Evolutionary conservation across 345 rosid genomes (phyloP).

Genomic region (Noccaea caerulescens): DNA sequence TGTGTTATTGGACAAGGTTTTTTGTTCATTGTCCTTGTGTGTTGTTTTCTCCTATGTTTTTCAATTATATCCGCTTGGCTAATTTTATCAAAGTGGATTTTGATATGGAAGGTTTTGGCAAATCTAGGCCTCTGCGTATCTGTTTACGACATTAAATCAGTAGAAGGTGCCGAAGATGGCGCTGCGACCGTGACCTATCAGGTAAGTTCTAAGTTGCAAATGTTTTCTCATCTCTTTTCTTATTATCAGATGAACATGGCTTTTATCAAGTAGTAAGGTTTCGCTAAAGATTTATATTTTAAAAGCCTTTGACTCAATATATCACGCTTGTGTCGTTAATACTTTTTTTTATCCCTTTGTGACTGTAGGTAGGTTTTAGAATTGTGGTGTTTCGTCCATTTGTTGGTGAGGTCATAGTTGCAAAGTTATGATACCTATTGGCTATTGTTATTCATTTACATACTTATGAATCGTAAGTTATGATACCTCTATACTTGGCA

Average conservation of each 20-base stretch:
- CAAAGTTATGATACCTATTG: too few relatives aligned
- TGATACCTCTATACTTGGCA: constrained; percentile 47
- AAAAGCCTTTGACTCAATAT: background rate
- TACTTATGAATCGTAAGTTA: too few relatives aligned
- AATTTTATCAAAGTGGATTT: background rate
- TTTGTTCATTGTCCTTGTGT: background rate
- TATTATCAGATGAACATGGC: too few relatives aligned
- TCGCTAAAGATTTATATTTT: too few relatives aligned
- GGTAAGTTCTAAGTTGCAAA: constrained; percentile 44
- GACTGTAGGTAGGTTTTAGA: constrained; percentile 69
- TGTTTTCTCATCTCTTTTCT: too few relatives aligned
- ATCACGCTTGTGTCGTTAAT: constrained; percentile 4
- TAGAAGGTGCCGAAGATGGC: constrained; percentile 86
- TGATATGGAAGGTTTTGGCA: constrained; percentile 61
- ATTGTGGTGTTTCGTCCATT: constrained; percentile 86
- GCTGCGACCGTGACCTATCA: constrained; percentile 62
- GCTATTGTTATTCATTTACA: too few relatives aligned
- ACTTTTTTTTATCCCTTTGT: background rate
- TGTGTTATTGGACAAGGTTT: constrained; percentile 82
- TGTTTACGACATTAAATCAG: constrained; percentile 60
- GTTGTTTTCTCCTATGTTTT: background rate
- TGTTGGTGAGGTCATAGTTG: constrained; percentile 78
- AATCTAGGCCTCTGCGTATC: constrained; percentile 80
- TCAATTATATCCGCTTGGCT: background rate
- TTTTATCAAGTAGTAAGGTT: too few relatives aligned